Conservation (phyloP, 305 asterid species). For the Coffea humblotiana region DNA sequence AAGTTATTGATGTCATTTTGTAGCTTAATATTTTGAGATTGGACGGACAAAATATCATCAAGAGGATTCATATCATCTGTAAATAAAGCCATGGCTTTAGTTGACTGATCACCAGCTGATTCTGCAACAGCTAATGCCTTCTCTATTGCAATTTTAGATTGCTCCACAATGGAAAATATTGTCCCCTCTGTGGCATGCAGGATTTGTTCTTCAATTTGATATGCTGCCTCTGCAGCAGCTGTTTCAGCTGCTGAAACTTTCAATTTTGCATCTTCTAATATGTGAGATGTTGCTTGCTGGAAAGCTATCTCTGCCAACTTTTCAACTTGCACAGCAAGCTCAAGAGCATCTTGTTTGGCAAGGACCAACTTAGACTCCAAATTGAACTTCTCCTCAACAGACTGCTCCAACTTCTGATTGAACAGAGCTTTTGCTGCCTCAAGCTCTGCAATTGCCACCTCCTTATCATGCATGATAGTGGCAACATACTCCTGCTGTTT, state of each 20-base stretch:
- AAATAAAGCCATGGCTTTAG: constrained; percentile 30
- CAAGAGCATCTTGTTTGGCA: constrained; percentile 45
- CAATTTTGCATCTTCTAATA: constrained; percentile 41
- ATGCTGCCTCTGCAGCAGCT: constrained; percentile 42
- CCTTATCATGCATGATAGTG: constrained; percentile 35
- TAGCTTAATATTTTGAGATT: constrained; percentile 36
- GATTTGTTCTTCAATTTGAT: constrained; percentile 39
- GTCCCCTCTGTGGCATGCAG: constrained; percentile 38
- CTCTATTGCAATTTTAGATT: constrained; percentile 41
- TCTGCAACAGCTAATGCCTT: constrained; percentile 44
- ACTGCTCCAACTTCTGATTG: constrained; percentile 34
- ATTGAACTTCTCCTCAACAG: constrained; percentile 38
- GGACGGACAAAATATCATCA: constrained; percentile 28
- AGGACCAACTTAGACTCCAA: constrained; percentile 43
- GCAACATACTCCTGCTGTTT: constrained; percentile 38
- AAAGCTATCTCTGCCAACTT: constrained; percentile 43
- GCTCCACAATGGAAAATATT: constrained; percentile 30
- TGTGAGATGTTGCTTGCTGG: constrained; percentile 47
- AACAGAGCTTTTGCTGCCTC: constrained; percentile 40
- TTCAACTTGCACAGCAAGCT: constrained; percentile 49
- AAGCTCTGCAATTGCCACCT: constrained; percentile 39
- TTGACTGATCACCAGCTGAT: constrained; percentile 36
- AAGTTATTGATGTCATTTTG: constrained; percentile 33
- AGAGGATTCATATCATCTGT: constrained; percentile 30
- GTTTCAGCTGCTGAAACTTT: constrained; percentile 44